A percentile compares a stretch with the other conserved stretches of the same genome.
phyloP scores from a whole-genome alignment of 768 basidiomycete genomes.

The Boletus pseudopeckii region DNA sequence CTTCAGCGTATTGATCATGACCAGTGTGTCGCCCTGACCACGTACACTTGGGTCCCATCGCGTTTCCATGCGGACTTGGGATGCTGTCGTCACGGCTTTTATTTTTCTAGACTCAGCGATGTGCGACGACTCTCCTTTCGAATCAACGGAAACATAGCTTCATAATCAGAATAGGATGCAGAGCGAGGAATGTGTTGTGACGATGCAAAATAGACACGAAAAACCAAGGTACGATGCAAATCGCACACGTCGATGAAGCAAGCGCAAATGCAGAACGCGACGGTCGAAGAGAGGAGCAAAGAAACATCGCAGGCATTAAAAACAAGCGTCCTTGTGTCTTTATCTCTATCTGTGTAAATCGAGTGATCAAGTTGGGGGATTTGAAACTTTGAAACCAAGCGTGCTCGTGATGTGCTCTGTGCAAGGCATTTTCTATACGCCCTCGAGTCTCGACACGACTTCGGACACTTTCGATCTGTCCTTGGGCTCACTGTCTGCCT shows the following conservation, averaged over 20 bases:
- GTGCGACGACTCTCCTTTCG: neutral
- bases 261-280: neutral
- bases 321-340: neutral
- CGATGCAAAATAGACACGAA: slow-evolving; percentile 3
- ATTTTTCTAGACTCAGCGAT: too few relatives aligned
- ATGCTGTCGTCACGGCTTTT: too few relatives aligned
- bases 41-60: neutral
- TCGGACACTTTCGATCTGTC: slow-evolving; percentile 53
- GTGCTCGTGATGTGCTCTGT: neutral
- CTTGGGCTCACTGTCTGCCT: slow-evolving; percentile 34
- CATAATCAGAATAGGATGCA: neutral
- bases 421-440: slow-evolving; percentile 10
- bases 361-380: neutral
- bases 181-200: slow-evolving; percentile 2
- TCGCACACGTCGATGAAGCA: neutral
- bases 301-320: neutral
- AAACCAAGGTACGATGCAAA: neutral
- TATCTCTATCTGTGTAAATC: neutral
- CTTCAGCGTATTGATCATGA: too few relatives aligned
- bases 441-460: slow-evolving; percentile 32
- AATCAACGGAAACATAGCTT: neutral
- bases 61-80: too few relatives aligned
- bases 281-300: neutral
- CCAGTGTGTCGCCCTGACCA: neutral
- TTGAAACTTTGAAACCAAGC: neutral